These are phyloP conservation scores for Pythium sp. DNA, from an alignment of 352 stramenopile genomes.

Conservation along the genomic window DNA sequence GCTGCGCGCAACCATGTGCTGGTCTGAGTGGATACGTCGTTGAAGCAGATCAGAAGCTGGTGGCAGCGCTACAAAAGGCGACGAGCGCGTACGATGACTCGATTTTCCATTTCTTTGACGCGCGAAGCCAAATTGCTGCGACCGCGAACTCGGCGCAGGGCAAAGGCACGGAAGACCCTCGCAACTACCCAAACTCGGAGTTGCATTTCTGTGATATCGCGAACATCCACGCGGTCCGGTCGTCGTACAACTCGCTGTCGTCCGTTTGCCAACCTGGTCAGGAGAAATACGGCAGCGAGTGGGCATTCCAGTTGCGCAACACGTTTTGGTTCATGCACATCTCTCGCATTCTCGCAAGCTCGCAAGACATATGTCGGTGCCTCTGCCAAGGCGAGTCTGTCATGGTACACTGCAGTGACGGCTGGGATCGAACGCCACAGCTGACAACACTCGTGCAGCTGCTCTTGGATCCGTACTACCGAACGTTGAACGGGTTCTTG, in stretches of 20 bases:
- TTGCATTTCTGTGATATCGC: conserved; percentile 98
- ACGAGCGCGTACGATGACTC: conserved; percentile 54
- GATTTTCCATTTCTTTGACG: conserved; percentile 87
- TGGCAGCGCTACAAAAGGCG: conserved; percentile 65
- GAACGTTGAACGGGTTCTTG: conserved; percentile 94
- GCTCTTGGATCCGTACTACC: conserved; percentile 97
- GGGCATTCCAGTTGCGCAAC: conserved; percentile 89
- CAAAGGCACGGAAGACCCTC: conserved; percentile 89
- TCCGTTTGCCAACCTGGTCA: conserved; percentile 73
- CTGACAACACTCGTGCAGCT: conserved; percentile 95
- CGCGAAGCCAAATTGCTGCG: conserved; percentile 80
- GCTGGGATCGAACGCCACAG: conserved; percentile 98
- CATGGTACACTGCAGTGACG: conserved; percentile 98
- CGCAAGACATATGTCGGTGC: conserved; percentile 93
- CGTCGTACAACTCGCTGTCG: conserved; percentile 78
- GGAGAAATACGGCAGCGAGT: conserved; percentile 77
- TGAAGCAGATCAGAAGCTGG: conserved; percentile 79
- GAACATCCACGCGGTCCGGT: conserved; percentile 98
- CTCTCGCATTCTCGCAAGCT: conserved; percentile 92
- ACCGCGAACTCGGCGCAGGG: conserved; percentile 83
- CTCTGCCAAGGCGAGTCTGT: conserved; percentile 93
- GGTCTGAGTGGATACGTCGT: conserved; percentile 81
- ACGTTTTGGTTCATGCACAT: conserved; percentile 98
- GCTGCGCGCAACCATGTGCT: conserved; percentile 82
- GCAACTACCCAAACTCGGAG: conserved; percentile 94